Percentiles rank a stretch among this genome's conserved stretches.
These are phyloP conservation scores for Elongisporangium undulatum DNA, from an alignment of 352 stramenopile genomes.

Conservation along the genomic window DNA sequence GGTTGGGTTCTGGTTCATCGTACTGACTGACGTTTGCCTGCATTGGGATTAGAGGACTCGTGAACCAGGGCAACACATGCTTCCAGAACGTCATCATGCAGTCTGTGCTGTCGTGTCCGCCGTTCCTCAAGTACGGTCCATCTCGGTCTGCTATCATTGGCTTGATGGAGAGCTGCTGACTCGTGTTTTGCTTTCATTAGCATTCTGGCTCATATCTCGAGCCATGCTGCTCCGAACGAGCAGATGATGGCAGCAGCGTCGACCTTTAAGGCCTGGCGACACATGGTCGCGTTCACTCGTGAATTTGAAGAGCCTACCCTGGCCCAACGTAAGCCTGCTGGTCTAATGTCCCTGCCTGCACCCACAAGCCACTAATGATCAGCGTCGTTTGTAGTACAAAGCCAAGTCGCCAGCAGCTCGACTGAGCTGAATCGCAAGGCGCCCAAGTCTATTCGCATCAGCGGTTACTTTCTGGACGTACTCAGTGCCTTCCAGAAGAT, in stretches of 20 bases:
- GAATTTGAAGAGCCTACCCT: constrained; percentile 82
- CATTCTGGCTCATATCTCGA: constrained; percentile 64
- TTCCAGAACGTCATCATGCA: constrained; percentile 89
- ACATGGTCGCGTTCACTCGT: constrained; percentile 76
- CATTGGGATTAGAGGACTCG: constrained; percentile 37
- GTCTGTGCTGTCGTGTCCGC: constrained; percentile 69
- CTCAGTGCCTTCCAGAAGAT: constrained; percentile 82
- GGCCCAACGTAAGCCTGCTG: constrained; percentile 42
- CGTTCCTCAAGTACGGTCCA: constrained; percentile 63
- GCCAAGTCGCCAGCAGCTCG: constrained; percentile 2
- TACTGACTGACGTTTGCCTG: not conserved
- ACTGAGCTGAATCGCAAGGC: constrained; percentile 42
- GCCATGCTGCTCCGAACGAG: constrained; percentile 25
- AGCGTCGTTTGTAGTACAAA: constrained; percentile 5
- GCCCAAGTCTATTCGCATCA: constrained; percentile 70
- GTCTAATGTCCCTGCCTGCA: constrained; percentile 16
- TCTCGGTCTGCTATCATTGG: no score
- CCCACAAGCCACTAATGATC: constrained; percentile 12
- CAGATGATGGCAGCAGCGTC: constrained; percentile 38
- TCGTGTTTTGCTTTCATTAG: constrained; percentile 15
- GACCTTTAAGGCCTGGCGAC: constrained; percentile 66
- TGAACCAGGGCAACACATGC: constrained; percentile 87
- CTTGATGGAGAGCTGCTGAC: not conserved
- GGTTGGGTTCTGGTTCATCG: constrained; percentile 2
- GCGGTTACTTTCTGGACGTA: constrained; percentile 78